A percentile compares a stretch with the other conserved stretches of the same genome.
These are phyloP conservation scores for Cladosporium austrohemisphaericum DNA, from an alignment of 2,329 filamentous ascomycete genomes.

Conservation along the genomic window DNA sequence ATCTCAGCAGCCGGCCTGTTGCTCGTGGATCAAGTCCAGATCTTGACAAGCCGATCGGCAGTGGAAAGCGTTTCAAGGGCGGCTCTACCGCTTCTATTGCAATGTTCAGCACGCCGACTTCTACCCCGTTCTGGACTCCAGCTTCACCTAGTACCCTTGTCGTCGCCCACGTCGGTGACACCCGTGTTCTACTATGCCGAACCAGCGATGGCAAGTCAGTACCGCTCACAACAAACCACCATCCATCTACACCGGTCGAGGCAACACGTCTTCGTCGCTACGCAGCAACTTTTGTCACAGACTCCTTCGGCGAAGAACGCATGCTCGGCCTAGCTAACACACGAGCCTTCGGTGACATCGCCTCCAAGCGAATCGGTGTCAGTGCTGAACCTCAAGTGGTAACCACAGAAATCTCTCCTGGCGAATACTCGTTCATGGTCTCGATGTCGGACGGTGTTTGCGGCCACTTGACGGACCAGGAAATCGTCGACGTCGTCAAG, in stretches of 20 bases:
- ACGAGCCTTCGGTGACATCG: conserved; percentile 88
- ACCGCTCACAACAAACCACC: conserved; percentile 85
- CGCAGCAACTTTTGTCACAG: conserved; percentile 81
- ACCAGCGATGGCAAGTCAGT: conserved; percentile 76
- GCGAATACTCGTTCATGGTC: conserved; percentile 84
- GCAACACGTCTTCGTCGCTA: conserved; percentile 79
- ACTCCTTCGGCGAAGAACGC: conserved; percentile 95
- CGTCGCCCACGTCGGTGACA: conserved; percentile 90
- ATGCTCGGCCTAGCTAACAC: conserved; percentile 92
- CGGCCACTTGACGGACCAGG: conserved; percentile 82
- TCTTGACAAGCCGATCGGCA: conserved; percentile 64
- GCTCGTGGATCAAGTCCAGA: conserved; percentile 45
- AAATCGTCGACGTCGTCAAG: conserved; percentile 93
- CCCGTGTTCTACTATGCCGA: conserved; percentile 82
- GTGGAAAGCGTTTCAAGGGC: conserved; percentile 75
- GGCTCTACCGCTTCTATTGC: conserved; percentile 89
- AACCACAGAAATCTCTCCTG: conserved; percentile 72
- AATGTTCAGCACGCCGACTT: conserved; percentile 86
- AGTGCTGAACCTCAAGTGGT: conserved; percentile 88
- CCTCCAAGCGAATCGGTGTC: conserved; percentile 86
- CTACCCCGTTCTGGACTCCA: conserved; percentile 93
- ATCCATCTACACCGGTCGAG: conserved; percentile 83
- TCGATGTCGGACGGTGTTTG: conserved; percentile 86
- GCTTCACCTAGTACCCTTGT: conserved; percentile 77
- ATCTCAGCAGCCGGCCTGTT: conserved; percentile 27